Evolutionary conservation across 495 filamentous ascomycete genomes (phyloP).

Genomic region (Neurospora discreta): DNA sequence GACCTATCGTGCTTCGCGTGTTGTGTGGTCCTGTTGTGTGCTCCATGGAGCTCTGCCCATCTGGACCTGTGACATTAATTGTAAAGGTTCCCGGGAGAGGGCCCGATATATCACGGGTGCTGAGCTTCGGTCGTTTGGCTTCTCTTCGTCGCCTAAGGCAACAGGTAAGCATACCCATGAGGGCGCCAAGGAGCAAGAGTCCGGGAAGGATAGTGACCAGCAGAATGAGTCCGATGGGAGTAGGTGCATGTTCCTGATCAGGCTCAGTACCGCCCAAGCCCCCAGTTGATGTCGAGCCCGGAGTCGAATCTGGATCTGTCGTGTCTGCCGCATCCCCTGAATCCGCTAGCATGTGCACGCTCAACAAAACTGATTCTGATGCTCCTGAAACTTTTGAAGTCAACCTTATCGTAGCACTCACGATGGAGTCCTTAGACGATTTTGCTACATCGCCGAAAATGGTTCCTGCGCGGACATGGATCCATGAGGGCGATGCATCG

Average conservation of each 20-base stretch:
- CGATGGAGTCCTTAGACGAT: conserved; percentile 16
- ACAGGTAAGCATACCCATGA: conserved; percentile 11
- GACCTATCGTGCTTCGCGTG: background rate
- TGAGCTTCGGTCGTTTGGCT: conserved; percentile 1
- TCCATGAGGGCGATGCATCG: conserved; percentile 49
- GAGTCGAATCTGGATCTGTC: background rate
- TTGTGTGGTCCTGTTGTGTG: background rate
- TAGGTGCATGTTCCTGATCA: background rate
- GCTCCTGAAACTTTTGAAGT: conserved; percentile 30
- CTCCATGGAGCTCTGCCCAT: background rate
- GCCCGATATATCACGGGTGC: conserved; percentile 28
- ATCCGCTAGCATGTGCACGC: conserved; percentile 33
- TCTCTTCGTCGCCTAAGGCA: conserved; percentile 15
- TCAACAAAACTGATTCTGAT: conserved; percentile 37
- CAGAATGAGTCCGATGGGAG: conserved; percentile 9
- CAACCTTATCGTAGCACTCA: conserved; percentile 41
- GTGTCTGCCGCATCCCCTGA: conserved; percentile 6
- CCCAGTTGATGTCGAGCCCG: background rate
- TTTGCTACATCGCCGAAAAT: conserved; percentile 55
- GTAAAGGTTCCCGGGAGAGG: conserved; percentile 29
- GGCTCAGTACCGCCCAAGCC: background rate
- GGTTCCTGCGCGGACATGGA: conserved; percentile 43
- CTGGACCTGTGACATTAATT: conserved; percentile 5
- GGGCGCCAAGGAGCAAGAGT: conserved; percentile 5
- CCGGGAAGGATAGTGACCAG: conserved; percentile 11